Conservation (phyloP, 306 rosid genomes). For the Alnus rubra region DNA sequence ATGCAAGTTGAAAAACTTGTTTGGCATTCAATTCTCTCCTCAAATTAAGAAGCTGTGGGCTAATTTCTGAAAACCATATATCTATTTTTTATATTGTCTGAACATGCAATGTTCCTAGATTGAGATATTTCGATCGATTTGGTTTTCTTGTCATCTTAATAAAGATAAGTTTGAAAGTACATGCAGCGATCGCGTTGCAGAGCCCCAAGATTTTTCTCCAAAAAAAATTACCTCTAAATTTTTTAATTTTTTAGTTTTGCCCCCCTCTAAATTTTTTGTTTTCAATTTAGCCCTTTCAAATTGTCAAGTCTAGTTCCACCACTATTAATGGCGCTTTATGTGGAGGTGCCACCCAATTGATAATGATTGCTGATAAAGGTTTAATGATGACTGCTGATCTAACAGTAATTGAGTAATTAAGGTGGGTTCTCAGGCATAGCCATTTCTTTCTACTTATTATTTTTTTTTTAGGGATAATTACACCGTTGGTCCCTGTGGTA, state of each 20-base stretch:
- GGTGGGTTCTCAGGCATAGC: no score
- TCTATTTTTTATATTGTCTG: neutral
- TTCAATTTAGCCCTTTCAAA: no score
- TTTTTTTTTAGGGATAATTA: no score
- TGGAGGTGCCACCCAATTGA: neutral
- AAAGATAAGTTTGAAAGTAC: neutral
- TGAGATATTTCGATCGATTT: neutral
- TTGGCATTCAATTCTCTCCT: constrained; percentile 26
- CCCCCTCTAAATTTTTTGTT: no score
- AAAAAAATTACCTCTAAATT: no score
- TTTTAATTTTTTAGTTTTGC: no score
- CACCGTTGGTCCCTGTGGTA: no score
- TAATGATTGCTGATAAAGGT: no score
- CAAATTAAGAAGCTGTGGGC: neutral
- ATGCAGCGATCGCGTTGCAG: no score
- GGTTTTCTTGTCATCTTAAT: neutral
- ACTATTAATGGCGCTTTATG: neutral
- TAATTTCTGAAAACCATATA: neutral
- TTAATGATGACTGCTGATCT: neutral
- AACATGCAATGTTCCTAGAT: neutral
- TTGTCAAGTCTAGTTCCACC: no score
- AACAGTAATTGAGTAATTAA: neutral
- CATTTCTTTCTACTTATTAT: neutral
- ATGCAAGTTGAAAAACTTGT: constrained; percentile 25
- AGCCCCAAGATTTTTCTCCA: no score